Base-by-base conservation (phyloP, 1,139 yeast species). In the Pichia sp. region DNA sequence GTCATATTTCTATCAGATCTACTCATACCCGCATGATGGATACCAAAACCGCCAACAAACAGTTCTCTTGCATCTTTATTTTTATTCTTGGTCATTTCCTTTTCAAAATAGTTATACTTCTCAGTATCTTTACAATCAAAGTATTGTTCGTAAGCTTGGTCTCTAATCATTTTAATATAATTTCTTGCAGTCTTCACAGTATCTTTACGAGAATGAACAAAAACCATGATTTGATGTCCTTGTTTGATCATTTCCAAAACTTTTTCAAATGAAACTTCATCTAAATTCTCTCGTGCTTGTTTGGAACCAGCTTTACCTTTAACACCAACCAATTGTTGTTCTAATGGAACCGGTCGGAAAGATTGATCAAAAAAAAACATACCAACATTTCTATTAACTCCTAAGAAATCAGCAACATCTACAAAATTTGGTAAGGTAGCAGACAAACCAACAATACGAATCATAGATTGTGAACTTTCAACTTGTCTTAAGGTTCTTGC, bases 1-100 rank as follows among this genome's bases (percentile, higher is more conserved):
- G 95, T 83, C 50, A 89, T 63, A 56, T 90, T 92, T 59, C 99
- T 76, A 59, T 94, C 99, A 0, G 92, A 70, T 52, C 98, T 73
- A 36, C 87, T 69, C 95, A 94, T 84, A 53, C 99, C 99, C 2
- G 99, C 99, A 69, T 94, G 97, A 63, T 94, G 99, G 3, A 86
- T 76, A 41, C 97, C 97, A 65, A 92, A 85, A 0, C 98, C 98
- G 47, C 70, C 68, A 39, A 74, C 80, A 56, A 87, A 89, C 20
- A 94, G 67, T 55, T 94, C 97, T 48, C 80, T 74, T 65, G 89
- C 66, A 55, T 90, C 98, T 53, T 77, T 82, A 59, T 80, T 87
- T 57, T 85, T 77, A 58, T 82, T 83, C 56, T 83, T 85, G 1
- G 77, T 67, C 69, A 87, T 75, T 50, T 92, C 97, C 44, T 82